These are phyloP conservation scores for Kazachstania sp. DNA, from an alignment of 1,139 yeast species.

Conservation along the genomic window DNA sequence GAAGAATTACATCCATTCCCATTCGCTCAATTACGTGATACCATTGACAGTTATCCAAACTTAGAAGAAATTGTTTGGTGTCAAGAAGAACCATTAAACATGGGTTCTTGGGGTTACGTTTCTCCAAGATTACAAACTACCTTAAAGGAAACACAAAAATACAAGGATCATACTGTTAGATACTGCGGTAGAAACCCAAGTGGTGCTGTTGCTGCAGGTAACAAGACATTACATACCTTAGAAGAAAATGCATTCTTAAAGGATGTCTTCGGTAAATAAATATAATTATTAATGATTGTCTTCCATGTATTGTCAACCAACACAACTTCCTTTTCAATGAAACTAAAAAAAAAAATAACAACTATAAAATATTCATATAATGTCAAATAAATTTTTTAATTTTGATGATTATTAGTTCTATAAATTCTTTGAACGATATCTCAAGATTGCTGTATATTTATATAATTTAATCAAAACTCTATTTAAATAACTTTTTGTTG, in stretches of 20 bases:
- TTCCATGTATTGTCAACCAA: not conserved
- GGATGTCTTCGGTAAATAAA: conserved; percentile 48
- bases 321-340: not conserved
- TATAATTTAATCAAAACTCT: not conserved
- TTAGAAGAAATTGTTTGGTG: conserved; percentile 88
- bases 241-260: conserved; percentile 84
- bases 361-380: not conserved
- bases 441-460: not conserved
- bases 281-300: not conserved
- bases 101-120: conserved; percentile 80
- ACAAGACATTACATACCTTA: conserved; percentile 75
- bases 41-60: conserved; percentile 72
- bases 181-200: conserved; percentile 98
- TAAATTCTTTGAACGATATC: not conserved
- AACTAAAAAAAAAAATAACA: not conserved
- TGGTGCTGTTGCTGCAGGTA: conserved; percentile 97
- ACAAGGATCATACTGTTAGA: conserved; percentile 53
- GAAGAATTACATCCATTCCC: conserved; percentile 99
- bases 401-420: not conserved
- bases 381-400: not conserved
- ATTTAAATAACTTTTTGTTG: too few species aligned
- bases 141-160: conserved; percentile 62
- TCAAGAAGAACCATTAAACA: conserved; percentile 98
- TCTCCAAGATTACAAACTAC: conserved; percentile 76
- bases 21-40: conserved; percentile 82